Evolutionary conservation across 306 rosid genomes (phyloP).

Genomic region (Ceratonia siliqua): DNA sequence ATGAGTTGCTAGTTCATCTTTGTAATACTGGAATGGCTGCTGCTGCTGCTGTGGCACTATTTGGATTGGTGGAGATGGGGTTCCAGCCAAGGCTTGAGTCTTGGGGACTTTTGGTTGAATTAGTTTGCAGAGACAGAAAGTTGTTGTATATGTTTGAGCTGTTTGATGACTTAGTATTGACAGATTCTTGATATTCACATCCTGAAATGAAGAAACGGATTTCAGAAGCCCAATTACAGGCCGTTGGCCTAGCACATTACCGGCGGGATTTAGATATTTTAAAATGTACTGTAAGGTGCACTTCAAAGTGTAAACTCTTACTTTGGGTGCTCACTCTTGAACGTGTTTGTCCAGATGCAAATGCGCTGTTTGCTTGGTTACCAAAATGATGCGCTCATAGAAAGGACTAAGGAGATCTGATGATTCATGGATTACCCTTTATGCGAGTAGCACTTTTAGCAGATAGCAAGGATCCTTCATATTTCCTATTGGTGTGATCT

Average conservation of each 20-base stretch:
- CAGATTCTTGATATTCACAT: slow-evolving; percentile 28
- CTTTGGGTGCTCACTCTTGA: background rate
- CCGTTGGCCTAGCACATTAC: background rate
- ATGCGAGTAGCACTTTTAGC: no score
- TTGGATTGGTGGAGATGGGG: slow-evolving; percentile 69
- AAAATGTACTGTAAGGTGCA: background rate
- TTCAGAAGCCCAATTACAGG: background rate
- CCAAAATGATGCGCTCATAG: no score
- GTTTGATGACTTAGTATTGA: slow-evolving; percentile 58
- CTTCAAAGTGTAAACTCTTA: background rate
- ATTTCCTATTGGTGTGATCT: no score
- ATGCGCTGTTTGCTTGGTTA: no score
- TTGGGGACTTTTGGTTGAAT: slow-evolving; percentile 66
- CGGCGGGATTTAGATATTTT: background rate
- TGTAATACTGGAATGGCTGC: slow-evolving; percentile 71
- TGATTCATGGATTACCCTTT: no score
- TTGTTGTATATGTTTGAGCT: slow-evolving; percentile 62
- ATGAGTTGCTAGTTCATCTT: slow-evolving; percentile 65
- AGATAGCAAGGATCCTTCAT: no score
- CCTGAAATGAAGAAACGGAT: background rate
- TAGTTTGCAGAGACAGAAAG: slow-evolving; percentile 70
- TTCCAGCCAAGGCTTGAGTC: slow-evolving; percentile 67
- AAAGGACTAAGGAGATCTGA: no score
- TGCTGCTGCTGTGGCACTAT: slow-evolving; percentile 56
- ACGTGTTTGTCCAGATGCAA: no score